phyloP scores from a whole-genome alignment of 1,284 basidiomycete genomes.

The Chalciporus piperatoides region DNA sequence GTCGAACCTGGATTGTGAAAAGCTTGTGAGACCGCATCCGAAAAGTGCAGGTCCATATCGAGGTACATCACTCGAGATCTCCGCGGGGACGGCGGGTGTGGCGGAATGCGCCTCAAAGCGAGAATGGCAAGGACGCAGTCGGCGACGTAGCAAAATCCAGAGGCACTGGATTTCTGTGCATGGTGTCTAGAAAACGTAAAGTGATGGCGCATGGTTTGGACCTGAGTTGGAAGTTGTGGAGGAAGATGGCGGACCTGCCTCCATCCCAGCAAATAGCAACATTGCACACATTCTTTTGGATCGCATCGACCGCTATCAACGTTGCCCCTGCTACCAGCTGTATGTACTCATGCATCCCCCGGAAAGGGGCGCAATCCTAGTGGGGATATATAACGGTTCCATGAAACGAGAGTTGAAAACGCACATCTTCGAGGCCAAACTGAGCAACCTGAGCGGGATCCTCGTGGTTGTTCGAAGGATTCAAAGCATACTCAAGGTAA shows the following conservation, averaged over 20 bases:
- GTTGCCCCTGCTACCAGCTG: slow-evolving; percentile 73
- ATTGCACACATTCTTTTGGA: slow-evolving; percentile 53
- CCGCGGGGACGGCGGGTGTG: slow-evolving; percentile 14
- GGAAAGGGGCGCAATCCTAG: slow-evolving; percentile 83
- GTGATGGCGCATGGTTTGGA: background rate
- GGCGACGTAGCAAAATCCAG: slow-evolving; percentile 93
- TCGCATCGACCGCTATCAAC: slow-evolving; percentile 62
- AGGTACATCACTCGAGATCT: slow-evolving; percentile 82
- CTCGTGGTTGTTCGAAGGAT: slow-evolving; percentile 27
- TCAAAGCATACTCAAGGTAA: slow-evolving; percentile 54
- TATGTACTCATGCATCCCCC: slow-evolving; percentile 66
- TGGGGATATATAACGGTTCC: slow-evolving; percentile 7
- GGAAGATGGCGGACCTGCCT: slow-evolving; percentile 51
- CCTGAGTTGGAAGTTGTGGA: background rate
- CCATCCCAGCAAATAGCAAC: slow-evolving; percentile 84
- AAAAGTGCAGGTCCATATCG: slow-evolving; percentile 90
- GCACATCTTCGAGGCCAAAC: slow-evolving; percentile 69
- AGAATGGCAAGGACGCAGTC: slow-evolving; percentile 83
- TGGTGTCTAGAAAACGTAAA: slow-evolving; percentile 55
- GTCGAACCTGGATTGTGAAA: slow-evolving; percentile 48
- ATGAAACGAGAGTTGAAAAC: slow-evolving; percentile 13
- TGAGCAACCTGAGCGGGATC: slow-evolving; percentile 28
- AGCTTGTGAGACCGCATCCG: slow-evolving; percentile 82
- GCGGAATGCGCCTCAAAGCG: slow-evolving; percentile 43
- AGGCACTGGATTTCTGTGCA: slow-evolving; percentile 67